phyloP scores from a whole-genome alignment of 371 early-diverging fungal genomes.

The Lichtheimia corymbifera region DNA sequence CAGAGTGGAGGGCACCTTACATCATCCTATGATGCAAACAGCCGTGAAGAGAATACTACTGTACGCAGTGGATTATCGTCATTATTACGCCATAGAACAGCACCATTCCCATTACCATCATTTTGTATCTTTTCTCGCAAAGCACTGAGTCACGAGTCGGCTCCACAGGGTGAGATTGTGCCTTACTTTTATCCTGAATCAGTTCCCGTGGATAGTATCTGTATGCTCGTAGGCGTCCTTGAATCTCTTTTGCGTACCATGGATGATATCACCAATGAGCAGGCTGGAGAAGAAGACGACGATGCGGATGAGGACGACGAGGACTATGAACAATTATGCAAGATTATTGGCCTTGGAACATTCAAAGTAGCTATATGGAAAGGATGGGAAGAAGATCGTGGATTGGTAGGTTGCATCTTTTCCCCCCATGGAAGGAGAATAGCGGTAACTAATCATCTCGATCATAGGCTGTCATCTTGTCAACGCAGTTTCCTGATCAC shows the following conservation, averaged over 20 bases:
- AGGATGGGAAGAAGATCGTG: slow-evolving; percentile 1
- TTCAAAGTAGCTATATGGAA: slow-evolving; percentile 9
- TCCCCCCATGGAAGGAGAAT: neutral
- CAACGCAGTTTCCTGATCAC: slow-evolving; percentile 67
- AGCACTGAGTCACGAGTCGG: slow-evolving; percentile 3
- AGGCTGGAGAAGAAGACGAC: neutral
- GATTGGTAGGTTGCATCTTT: neutral
- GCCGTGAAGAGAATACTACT: slow-evolving; percentile 3
- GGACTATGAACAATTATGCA: neutral
- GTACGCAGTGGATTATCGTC: slow-evolving; percentile 8
- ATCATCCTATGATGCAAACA: no score
- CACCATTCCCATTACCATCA: slow-evolving; percentile 9
- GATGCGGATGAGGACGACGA: slow-evolving; percentile 1
- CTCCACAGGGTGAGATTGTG: slow-evolving; percentile 3
- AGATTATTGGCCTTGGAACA: slow-evolving; percentile 8
- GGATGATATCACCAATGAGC: neutral
- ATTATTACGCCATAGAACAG: slow-evolving; percentile 1
- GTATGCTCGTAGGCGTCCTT: slow-evolving; percentile 6
- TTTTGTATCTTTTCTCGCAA: slow-evolving; percentile 7
- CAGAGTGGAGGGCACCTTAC: no score
- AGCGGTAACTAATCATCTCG: no score
- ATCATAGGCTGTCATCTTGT: slow-evolving; percentile 18
- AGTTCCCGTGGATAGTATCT: slow-evolving; percentile 4
- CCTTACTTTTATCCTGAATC: neutral
- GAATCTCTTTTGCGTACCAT: slow-evolving; percentile 10